phyloP scores from a whole-genome alignment of 2,329 filamentous ascomycete genomes.

The Triangularia verruculosa region DNA sequence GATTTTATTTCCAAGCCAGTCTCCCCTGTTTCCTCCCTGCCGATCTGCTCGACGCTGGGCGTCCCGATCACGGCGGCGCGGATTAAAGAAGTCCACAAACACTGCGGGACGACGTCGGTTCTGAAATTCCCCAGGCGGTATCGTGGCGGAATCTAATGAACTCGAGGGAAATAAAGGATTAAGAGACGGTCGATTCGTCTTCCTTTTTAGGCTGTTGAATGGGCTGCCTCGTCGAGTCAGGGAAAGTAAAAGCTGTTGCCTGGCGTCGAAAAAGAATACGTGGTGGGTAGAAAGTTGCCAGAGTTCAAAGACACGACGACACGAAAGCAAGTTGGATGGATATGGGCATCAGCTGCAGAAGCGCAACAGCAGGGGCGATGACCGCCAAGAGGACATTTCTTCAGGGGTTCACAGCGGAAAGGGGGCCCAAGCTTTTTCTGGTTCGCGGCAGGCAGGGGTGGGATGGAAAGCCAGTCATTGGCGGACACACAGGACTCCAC shows the following conservation, averaged over 20 bases:
- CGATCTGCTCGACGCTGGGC: no score
- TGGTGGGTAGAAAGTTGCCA: not conserved
- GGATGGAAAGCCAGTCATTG: not conserved
- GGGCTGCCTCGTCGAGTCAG: not conserved
- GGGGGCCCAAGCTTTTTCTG: not conserved
- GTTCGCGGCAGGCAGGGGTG: not conserved
- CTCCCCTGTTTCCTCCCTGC: no score
- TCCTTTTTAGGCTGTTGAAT: no score
- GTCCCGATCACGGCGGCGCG: no score
- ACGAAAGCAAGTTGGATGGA: not conserved
- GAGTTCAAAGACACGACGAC: not conserved
- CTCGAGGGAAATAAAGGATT: not conserved
- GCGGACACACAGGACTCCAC: not conserved
- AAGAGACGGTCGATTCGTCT: not conserved
- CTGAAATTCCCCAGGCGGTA: no score
- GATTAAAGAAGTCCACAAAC: no score
- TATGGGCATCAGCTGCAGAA: not conserved
- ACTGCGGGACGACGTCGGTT: no score
- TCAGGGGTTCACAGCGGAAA: not conserved
- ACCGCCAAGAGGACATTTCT: not conserved
- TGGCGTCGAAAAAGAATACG: not conserved
- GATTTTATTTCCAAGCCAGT: no score
- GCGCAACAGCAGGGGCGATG: not conserved
- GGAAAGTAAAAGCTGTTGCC: not conserved
- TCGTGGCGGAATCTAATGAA: no score